Evolutionary conservation across 2,329 filamentous ascomycete species (phyloP).

Genomic region (Lecanicillium sp.): DNA sequence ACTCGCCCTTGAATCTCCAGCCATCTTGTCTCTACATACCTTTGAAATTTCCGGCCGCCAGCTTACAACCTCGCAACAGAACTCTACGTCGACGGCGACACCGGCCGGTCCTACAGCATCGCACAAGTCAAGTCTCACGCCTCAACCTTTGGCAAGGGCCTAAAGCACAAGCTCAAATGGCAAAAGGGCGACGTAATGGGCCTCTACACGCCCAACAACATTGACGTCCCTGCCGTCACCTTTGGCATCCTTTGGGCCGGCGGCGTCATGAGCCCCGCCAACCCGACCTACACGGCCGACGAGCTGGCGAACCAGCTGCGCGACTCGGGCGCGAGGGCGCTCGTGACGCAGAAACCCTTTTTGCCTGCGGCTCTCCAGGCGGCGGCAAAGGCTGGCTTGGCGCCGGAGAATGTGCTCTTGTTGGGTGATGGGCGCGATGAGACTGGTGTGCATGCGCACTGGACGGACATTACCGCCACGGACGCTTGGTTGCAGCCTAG

Average conservation of each 20-base stretch:
- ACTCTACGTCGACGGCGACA: conserved; percentile 69
- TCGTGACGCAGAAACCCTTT: conserved; percentile 65
- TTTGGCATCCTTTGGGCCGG: conserved; percentile 81
- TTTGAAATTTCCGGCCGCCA: not conserved
- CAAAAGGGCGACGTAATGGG: conserved; percentile 75
- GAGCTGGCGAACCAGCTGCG: conserved; percentile 80
- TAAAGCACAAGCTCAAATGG: conserved; percentile 69
- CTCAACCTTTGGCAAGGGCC: conserved; percentile 69
- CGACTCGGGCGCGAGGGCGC: conserved; percentile 64
- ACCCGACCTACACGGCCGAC: conserved; percentile 75
- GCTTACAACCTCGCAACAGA: conserved; percentile 37
- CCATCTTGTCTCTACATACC: no score
- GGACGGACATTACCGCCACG: conserved; percentile 55
- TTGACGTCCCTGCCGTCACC: conserved; percentile 71
- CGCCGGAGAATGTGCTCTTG: conserved; percentile 63
- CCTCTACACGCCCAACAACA: conserved; percentile 76
- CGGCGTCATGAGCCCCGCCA: conserved; percentile 74
- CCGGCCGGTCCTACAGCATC: conserved; percentile 61
- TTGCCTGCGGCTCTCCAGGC: conserved; percentile 59
- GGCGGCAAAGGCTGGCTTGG: conserved; percentile 60
- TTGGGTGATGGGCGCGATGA: conserved; percentile 63
- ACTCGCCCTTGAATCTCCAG: no score
- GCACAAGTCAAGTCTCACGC: conserved; percentile 56
- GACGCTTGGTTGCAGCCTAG: conserved; percentile 43
- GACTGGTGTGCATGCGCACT: conserved; percentile 56